phyloP scores from a whole-genome alignment of 441 rosid species.

The Gossypium davidsonii region DNA sequence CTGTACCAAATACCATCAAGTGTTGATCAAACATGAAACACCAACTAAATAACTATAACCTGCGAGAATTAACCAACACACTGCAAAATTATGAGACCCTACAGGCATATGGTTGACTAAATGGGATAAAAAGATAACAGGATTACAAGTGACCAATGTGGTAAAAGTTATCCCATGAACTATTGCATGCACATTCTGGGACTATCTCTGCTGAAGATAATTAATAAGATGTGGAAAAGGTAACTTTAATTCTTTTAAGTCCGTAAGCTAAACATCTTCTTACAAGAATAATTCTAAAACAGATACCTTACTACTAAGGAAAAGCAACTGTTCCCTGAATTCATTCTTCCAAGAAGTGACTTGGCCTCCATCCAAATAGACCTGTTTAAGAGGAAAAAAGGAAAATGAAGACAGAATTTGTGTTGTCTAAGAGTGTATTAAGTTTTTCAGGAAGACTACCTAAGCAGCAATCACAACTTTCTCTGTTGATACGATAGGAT shows the following conservation, averaged over 20 bases:
- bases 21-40: not conserved
- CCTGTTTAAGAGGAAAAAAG: constrained; percentile 21
- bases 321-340: constrained; percentile 50
- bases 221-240: not conserved
- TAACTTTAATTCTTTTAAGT: too few relatives aligned
- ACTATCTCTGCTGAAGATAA: not conserved
- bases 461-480: too few relatives aligned
- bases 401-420: not conserved
- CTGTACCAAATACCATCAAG: not conserved
- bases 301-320: constrained; percentile 56
- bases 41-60: not conserved
- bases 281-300: not conserved
- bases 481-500: too few relatives aligned
- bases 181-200: not conserved
- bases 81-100: too few relatives aligned
- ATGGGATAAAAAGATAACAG: too few relatives aligned
- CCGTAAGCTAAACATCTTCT: not conserved
- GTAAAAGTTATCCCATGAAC: too few relatives aligned
- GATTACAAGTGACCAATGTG: too few relatives aligned
- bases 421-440: not conserved
- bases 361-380: constrained; percentile 57
- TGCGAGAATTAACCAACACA: not conserved
- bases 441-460: not conserved
- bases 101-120: too few relatives aligned
- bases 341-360: constrained; percentile 70